Conservation (phyloP, 345 rosid species). For the Turritis glabra region DNA sequence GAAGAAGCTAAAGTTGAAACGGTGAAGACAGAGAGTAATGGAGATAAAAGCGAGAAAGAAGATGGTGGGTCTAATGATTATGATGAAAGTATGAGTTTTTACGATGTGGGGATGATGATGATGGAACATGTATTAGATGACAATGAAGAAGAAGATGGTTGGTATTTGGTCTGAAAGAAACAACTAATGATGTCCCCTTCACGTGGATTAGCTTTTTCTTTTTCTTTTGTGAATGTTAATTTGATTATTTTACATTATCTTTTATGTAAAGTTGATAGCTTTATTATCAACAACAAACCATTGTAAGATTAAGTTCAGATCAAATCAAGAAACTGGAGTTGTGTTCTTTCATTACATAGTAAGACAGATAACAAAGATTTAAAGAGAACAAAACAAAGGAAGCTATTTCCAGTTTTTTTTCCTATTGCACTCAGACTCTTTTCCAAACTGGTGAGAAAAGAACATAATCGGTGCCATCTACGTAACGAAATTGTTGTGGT, state of each 20-base stretch:
- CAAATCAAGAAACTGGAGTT: conserved; percentile 23
- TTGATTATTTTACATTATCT: not conserved
- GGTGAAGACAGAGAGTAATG: not conserved
- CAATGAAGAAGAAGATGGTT: conserved; percentile 58
- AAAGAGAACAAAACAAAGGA: conserved; percentile 1
- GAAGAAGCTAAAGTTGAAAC: conserved; percentile 1
- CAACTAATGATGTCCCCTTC: conserved; percentile 33
- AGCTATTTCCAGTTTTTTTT: conserved; percentile 20
- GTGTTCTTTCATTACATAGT: conserved; percentile 32
- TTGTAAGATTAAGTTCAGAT: not conserved
- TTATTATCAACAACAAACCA: not conserved
- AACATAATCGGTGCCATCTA: conserved; percentile 32
- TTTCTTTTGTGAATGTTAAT: conserved; percentile 22
- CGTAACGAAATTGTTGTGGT: conserved; percentile 5
- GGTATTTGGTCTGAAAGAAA: conserved; percentile 50
- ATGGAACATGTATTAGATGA: conserved; percentile 38
- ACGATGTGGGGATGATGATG: conserved; percentile 44
- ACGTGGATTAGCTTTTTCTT: conserved; percentile 24
- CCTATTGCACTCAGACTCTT: conserved; percentile 34
- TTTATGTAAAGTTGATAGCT: conserved; percentile 15
- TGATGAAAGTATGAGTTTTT: conserved; percentile 32
- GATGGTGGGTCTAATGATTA: conserved; percentile 22
- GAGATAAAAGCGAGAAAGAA: conserved; percentile 1
- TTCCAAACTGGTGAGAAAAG: conserved; percentile 18
- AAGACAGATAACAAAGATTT: conserved; percentile 20